Percentiles rank a stretch among this genome's conserved stretches.
phyloP scores from a whole-genome alignment of 345 rosid genomes.

The Corchorus olitorius region DNA sequence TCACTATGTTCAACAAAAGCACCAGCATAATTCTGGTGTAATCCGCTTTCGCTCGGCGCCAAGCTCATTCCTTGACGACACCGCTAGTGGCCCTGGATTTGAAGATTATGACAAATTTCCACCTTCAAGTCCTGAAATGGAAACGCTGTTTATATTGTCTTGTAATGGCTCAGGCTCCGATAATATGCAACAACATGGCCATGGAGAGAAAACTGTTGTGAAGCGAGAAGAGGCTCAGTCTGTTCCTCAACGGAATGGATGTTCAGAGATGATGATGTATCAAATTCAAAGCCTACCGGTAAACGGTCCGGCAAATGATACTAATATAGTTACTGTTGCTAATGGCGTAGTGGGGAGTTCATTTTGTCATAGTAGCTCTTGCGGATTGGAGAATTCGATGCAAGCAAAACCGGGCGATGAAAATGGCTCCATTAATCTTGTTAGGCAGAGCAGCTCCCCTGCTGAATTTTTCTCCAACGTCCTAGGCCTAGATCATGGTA shows the following conservation, averaged over 20 bases:
- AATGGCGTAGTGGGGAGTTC: conserved; percentile 15
- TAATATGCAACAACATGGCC: conserved; percentile 34
- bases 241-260: conserved; percentile 17
- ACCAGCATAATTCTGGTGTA: conserved; percentile 35
- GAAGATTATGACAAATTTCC: conserved; percentile 34
- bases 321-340: conserved; percentile 15
- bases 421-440: conserved; percentile 45
- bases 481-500: conserved; percentile 50
- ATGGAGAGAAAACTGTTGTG: conserved; percentile 24
- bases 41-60: conserved; percentile 49
- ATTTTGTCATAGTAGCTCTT: conserved; percentile 24
- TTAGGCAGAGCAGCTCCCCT: conserved; percentile 56
- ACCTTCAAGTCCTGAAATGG: conserved; percentile 54
- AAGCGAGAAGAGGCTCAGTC: conserved; percentile 44
- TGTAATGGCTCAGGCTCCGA: conserved; percentile 28
- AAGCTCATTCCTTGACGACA: conserved; percentile 38
- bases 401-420: conserved; percentile 26
- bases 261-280: conserved; percentile 25
- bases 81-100: conserved; percentile 20
- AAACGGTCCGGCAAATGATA: conserved; percentile 19
- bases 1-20: conserved; percentile 18
- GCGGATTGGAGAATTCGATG: conserved; percentile 33
- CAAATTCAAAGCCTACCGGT: conserved; percentile 28
- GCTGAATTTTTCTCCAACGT: conserved; percentile 50
- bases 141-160: conserved; percentile 33